These are phyloP conservation scores for Trifolium dubium DNA, from an alignment of 306 rosid species.

Conservation along the genomic window DNA sequence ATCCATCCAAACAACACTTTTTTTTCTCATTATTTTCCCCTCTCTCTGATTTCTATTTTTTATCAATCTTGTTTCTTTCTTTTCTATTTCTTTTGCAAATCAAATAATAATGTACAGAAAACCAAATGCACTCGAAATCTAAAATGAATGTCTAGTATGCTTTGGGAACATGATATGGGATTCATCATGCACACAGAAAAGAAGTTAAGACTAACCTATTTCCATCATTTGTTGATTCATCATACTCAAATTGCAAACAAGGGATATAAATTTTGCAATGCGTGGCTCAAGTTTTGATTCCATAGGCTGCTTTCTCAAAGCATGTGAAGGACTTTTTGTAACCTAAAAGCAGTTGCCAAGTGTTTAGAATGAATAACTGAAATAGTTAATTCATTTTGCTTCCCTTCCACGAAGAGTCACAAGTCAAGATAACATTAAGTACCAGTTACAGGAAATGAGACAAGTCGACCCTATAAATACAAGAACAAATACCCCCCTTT, in stretches of 20 bases:
- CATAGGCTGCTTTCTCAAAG: conserved; percentile 61
- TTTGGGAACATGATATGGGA: conserved; percentile 39
- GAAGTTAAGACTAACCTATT: conserved; percentile 65
- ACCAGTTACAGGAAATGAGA: conserved; percentile 11
- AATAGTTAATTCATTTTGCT: conserved; percentile 3
- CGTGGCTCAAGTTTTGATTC: conserved; percentile 75
- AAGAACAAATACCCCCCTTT: conserved; percentile 10
- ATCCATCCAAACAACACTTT: background rate
- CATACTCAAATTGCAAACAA: conserved; percentile 89
- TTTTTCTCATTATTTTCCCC: background rate
- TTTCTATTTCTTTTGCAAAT: conserved; percentile 12
- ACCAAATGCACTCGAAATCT: conserved; percentile 1
- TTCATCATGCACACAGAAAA: conserved; percentile 27
- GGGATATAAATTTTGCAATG: conserved; percentile 84
- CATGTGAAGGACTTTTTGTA: conserved; percentile 41
- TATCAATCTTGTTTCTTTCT: background rate
- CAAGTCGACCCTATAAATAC: background rate
- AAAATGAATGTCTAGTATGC: conserved; percentile 27
- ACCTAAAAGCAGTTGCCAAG: conserved; percentile 57
- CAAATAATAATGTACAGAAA: background rate
- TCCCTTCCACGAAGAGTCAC: conserved; percentile 12
- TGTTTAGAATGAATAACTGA: conserved; percentile 37
- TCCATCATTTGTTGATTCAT: conserved; percentile 99
- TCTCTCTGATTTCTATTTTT: background rate
- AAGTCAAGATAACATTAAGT: conserved; percentile 21